These are phyloP conservation scores for Bocquillonia castaneifolia DNA, from an alignment of 441 rosid genomes.

Conservation along the genomic window DNA sequence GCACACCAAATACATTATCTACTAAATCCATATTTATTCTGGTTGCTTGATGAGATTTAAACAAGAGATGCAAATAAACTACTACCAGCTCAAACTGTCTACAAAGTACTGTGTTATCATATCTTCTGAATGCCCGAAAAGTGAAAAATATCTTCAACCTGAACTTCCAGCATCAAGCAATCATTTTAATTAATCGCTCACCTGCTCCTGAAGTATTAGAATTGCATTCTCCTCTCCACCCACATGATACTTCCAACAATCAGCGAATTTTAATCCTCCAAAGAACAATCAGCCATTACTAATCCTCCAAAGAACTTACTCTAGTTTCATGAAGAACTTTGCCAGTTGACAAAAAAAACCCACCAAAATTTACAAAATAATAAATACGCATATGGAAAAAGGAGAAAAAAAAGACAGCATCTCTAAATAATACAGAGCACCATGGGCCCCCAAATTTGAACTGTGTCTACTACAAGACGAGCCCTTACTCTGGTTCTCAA, in stretches of 20 bases:
- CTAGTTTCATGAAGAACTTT: neutral
- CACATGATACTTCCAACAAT: no score
- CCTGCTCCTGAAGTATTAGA: no score
- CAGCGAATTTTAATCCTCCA: no score
- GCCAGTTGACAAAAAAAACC: no score
- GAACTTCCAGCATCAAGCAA: neutral
- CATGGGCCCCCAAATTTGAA: slow-evolving; percentile 2
- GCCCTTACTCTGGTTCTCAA: slow-evolving; percentile 28
- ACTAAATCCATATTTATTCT: neutral
- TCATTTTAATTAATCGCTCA: neutral
- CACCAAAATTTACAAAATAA: no score
- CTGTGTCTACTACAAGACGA: neutral
- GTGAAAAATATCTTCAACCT: neutral
- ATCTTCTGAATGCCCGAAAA: no score
- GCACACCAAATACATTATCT: neutral
- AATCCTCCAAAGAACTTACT: neutral
- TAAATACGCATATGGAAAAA: no score
- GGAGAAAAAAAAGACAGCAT: no score
- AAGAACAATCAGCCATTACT: neutral
- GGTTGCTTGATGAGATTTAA: neutral
- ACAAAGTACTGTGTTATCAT: neutral
- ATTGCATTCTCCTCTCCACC: no score
- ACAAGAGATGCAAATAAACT: neutral
- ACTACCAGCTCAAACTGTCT: neutral
- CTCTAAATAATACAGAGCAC: no score